phyloP scores from a whole-genome alignment of 345 rosid species.

The Draba incana region DNA sequence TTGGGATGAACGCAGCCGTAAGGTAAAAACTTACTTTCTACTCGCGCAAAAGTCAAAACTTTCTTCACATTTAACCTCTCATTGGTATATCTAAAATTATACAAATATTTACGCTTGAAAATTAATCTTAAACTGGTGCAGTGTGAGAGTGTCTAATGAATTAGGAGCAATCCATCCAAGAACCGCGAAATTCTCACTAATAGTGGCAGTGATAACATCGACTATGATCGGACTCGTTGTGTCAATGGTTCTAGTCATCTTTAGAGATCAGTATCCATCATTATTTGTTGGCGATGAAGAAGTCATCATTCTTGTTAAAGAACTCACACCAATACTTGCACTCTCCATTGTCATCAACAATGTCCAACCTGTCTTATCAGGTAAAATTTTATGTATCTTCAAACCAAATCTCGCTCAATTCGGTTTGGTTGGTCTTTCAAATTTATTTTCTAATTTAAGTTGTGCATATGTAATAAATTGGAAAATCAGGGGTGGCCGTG shows the following conservation, averaged over 20 bases:
- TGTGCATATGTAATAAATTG: background rate
- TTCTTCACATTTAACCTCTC: background rate
- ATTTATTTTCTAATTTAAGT: no score
- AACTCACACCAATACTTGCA: constrained; percentile 76
- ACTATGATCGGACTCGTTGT: constrained; percentile 52
- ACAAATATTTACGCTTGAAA: background rate
- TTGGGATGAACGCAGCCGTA: constrained; percentile 84
- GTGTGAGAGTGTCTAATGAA: constrained; percentile 89
- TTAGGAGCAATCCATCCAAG: constrained; percentile 81
- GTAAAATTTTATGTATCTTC: constrained; percentile 42
- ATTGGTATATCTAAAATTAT: background rate
- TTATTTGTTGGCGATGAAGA: constrained; percentile 57
- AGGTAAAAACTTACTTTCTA: constrained; percentile 47
- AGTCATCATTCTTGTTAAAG: constrained; percentile 57
- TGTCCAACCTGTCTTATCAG: constrained; percentile 91
- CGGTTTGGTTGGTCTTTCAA: background rate
- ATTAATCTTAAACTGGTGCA: constrained; percentile 35
- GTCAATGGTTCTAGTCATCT: constrained; percentile 50
- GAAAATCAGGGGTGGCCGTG: constrained; percentile 59
- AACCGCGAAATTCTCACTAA: constrained; percentile 62
- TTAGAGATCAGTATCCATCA: constrained; percentile 56
- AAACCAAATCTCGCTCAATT: background rate
- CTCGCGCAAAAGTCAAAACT: background rate
- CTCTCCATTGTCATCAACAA: constrained; percentile 67
- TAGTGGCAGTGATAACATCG: constrained; percentile 69